Evolutionary conservation across 495 filamentous ascomycete genomes (phyloP), one percentile per base, ranked within the genome.

Genomic region (Lindgomyces ingoldianus): DNA sequence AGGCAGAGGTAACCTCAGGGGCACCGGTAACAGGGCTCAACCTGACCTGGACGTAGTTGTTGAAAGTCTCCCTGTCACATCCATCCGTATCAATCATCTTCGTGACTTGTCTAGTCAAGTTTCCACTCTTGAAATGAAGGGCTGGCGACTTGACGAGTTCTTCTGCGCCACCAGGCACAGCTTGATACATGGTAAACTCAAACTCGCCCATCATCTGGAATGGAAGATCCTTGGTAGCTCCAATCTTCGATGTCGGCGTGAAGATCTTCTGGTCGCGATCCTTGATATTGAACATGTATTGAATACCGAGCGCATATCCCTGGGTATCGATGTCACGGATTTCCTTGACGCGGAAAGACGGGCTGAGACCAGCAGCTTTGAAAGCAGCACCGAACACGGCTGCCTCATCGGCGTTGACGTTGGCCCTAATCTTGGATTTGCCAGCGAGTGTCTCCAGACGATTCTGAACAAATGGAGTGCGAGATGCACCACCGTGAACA

Each of bases 311-410:
- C 4, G 88, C 78, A 72, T 94, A 96, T 18, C 76, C 76, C 33
- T 91, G 86, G 16, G 78, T 82, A 62, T 99, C 94, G 55, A 76
- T 83, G 46, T 88, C 83, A 55, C 89, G 82, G 63, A 99, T 98
- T 69, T 98, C 95, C 81, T 96, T 99, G 70, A 99, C 95, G 53
- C 90, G 86, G 83, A 99, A 99, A 72, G 87, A 91, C 36, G 93
- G 91, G 76, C 89, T 95, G 51, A 98, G 81, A 63, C 87, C 87
- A 49, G 95, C 95, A 27, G 89, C 95, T 73, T 91, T 91, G 81
- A 98, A 98, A 19, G 91, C 91, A 52, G 95, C 95, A 67, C 95
- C 95, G 75, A 99, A 96, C 16, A 96, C 94, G 50, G 95, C 94
- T 16, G 95, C 86, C 78, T 99, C 95, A 74, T 99, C 95, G 26